Percentiles rank a stretch among this genome's conserved stretches.
These are phyloP conservation scores for Stylonectria norvegica DNA, from an alignment of 2,329 filamentous ascomycete genomes.

Conservation along the genomic window DNA sequence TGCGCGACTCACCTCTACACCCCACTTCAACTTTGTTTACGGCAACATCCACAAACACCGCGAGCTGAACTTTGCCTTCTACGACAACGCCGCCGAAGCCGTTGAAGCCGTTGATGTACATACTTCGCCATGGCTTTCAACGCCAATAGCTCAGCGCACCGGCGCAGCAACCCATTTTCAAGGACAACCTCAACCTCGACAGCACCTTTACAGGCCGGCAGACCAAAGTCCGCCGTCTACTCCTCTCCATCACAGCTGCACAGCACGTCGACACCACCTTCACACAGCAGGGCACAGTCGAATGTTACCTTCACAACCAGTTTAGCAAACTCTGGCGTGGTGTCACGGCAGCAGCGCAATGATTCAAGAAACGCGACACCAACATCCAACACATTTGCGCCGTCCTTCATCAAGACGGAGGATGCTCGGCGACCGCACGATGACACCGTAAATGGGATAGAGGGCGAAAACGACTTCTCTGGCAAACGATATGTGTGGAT, in stretches of 20 bases:
- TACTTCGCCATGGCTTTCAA: slow-evolving; percentile 34
- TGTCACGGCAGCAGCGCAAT: slow-evolving; percentile 38
- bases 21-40: slow-evolving; percentile 24
- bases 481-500: slow-evolving; percentile 98
- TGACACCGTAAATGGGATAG: slow-evolving; percentile 67
- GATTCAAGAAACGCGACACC: slow-evolving; percentile 65
- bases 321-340: slow-evolving; percentile 10
- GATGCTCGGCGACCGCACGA: slow-evolving; percentile 57
- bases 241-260: slow-evolving; percentile 53
- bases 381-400: slow-evolving; percentile 82
- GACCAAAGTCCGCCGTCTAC: slow-evolving; percentile 76
- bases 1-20: slow-evolving; percentile 6
- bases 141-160: slow-evolving; percentile 51
- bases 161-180: slow-evolving; percentile 77
- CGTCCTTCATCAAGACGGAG: slow-evolving; percentile 90
- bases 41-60: slow-evolving; percentile 14
- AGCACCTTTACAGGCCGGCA: slow-evolving; percentile 34
- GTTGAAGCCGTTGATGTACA: slow-evolving; percentile 28
- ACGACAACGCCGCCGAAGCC: slow-evolving; percentile 16
- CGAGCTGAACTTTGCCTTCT: slow-evolving; percentile 8
- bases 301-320: slow-evolving; percentile 46
- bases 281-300: slow-evolving; percentile 69
- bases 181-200: slow-evolving; percentile 63
- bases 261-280: slow-evolving; percentile 37
- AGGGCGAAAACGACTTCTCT: slow-evolving; percentile 98